These are phyloP conservation scores for Hypoxylon intermedium DNA, from an alignment of 495 filamentous ascomycete genomes.

Conservation along the genomic window DNA sequence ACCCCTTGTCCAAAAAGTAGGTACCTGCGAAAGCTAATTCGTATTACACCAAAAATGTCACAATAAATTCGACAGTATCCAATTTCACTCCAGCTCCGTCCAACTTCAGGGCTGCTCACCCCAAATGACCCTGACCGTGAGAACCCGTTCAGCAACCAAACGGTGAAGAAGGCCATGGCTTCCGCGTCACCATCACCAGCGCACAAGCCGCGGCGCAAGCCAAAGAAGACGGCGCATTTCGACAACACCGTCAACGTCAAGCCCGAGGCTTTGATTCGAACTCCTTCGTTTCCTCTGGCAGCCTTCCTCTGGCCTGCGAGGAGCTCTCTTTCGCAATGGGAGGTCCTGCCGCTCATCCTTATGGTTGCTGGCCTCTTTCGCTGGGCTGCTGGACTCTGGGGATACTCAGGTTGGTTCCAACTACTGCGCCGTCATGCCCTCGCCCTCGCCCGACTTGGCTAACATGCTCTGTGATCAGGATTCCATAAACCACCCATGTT, in stretches of 20 bases:
- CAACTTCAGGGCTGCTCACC: conserved; percentile 1
- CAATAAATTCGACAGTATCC: not conserved
- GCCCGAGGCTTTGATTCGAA: conserved; percentile 47
- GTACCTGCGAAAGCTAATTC: not conserved
- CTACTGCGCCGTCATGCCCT: too few species aligned
- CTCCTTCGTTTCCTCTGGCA: conserved; percentile 79
- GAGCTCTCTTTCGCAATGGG: conserved; percentile 87
- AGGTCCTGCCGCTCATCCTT: conserved; percentile 81
- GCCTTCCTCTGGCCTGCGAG: conserved; percentile 91
- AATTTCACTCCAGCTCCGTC: conserved; percentile 1
- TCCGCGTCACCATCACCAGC: conserved; percentile 48
- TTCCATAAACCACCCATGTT: conserved; percentile 86
- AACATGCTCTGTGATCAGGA: conserved; percentile 54
- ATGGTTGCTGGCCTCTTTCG: conserved; percentile 92
- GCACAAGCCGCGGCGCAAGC: conserved; percentile 60
- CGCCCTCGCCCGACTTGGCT: not conserved
- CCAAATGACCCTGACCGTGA: conserved; percentile 11
- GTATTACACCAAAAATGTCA: conserved; percentile 1
- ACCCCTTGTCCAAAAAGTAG: conserved; percentile 16
- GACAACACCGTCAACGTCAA: conserved; percentile 31
- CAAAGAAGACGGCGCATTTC: conserved; percentile 49
- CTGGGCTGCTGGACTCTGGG: conserved; percentile 91
- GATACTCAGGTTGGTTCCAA: conserved; percentile 77
- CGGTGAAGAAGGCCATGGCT: conserved; percentile 51
- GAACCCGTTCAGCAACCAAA: not conserved